Percentiles rank a stretch among this genome's conserved stretches.
Conservation (phyloP, 176 grass and related monocot species). For the Urochloa ruziziensis region DNA sequence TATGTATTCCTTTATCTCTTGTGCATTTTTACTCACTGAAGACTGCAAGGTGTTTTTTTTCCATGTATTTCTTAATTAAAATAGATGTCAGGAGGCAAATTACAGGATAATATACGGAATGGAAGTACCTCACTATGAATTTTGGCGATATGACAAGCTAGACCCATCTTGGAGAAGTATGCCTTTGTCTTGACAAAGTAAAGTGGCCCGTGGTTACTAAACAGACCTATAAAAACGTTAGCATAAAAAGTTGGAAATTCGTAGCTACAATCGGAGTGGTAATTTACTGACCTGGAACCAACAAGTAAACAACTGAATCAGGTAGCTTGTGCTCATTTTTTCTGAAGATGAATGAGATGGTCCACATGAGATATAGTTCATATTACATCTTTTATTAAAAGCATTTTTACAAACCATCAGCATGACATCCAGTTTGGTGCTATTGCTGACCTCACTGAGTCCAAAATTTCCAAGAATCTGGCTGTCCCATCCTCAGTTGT, state of each 20-base stretch:
- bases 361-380: conserved; percentile 2
- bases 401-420: not conserved
- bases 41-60: conserved; percentile 43
- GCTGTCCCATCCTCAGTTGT: conserved; percentile 71
- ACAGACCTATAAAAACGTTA: conserved; percentile 58
- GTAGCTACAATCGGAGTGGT: not conserved
- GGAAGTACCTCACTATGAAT: conserved; percentile 89
- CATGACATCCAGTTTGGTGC: not conserved
- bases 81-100: not conserved
- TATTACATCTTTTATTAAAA: not conserved
- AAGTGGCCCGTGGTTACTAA: conserved; percentile 89
- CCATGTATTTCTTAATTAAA: not conserved
- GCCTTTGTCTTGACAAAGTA: conserved; percentile 96
- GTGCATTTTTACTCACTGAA: conserved; percentile 76
- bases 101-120: conserved; percentile 1
- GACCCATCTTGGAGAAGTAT: conserved; percentile 89
- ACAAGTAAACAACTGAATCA: conserved; percentile 84
- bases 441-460: conserved; percentile 62
- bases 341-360: conserved; percentile 34
- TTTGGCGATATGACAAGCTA: conserved; percentile 89
- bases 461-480: conserved; percentile 70
- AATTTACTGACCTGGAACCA: conserved; percentile 69
- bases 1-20: conserved; percentile 89
- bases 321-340: conserved; percentile 88
- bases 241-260: conserved; percentile 18